Conservation (phyloP, 140 eudicot genomes). For the Senecio squalidus region DNA sequence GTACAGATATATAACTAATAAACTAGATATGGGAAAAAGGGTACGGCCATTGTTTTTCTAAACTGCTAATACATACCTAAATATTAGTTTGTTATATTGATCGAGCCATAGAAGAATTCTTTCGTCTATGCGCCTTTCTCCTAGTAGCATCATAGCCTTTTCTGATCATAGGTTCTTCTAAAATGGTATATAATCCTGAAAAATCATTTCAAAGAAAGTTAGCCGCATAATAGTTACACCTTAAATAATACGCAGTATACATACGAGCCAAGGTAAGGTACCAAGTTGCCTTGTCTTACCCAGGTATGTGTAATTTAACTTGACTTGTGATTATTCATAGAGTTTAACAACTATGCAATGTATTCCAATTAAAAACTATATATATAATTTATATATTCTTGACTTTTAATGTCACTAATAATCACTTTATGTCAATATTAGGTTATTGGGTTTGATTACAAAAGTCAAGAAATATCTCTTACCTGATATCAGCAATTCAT, state of each 20-base stretch:
- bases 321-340: too few relatives aligned
- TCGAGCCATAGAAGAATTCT: slow-evolving; percentile 19
- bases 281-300: too few relatives aligned
- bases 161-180: slow-evolving; percentile 44
- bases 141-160: slow-evolving; percentile 28
- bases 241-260: slow-evolving; percentile 4
- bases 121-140: slow-evolving; percentile 33
- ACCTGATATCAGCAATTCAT: slow-evolving; percentile 39
- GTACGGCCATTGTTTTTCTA: slow-evolving; percentile 2
- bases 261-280: too few relatives aligned
- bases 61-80: slow-evolving; percentile 22
- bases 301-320: too few relatives aligned
- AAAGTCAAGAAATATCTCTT: slow-evolving; percentile 4
- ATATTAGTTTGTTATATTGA: slow-evolving; percentile 20
- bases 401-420: too few relatives aligned
- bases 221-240: background rate
- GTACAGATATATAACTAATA: slow-evolving; percentile 18
- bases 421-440: too few relatives aligned
- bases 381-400: too few relatives aligned
- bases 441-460: too few relatives aligned
- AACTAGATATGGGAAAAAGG: slow-evolving; percentile 11
- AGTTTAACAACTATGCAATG: too few relatives aligned
- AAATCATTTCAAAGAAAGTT: slow-evolving; percentile 6
- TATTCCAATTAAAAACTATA: too few relatives aligned
- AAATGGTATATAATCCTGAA: slow-evolving; percentile 57